These are phyloP conservation scores for Suaeda aralocaspica DNA, from an alignment of 148 eudicot species.

Conservation along the genomic window DNA sequence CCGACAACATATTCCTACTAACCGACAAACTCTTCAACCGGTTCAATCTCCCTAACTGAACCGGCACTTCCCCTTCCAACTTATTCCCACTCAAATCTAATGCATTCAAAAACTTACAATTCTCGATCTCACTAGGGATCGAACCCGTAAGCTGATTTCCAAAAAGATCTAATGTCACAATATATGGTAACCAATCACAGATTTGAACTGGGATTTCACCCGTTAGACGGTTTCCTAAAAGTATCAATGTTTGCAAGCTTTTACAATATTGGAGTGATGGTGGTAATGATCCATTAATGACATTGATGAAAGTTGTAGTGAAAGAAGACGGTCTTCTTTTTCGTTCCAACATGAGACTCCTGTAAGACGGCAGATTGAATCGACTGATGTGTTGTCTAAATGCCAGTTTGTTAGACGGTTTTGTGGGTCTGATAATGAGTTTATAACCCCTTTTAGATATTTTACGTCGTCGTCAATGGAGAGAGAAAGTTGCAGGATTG, in stretches of 20 bases:
- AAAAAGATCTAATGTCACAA: constrained; percentile 66
- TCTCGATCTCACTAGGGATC: constrained; percentile 48
- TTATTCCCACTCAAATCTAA: constrained; percentile 43
- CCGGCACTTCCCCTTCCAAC: constrained; percentile 57
- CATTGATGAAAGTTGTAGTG: constrained; percentile 41
- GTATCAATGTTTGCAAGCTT: constrained; percentile 47
- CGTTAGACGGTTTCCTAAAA: constrained; percentile 50
- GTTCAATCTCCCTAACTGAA: constrained; percentile 43
- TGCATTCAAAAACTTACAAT: constrained; percentile 60
- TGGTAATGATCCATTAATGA: constrained; percentile 50
- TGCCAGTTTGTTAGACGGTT: constrained; percentile 40
- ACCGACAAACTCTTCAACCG: constrained; percentile 54
- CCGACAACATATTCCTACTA: constrained; percentile 46
- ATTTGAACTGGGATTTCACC: constrained; percentile 57
- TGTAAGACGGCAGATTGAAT: constrained; percentile 47
- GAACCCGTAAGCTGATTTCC: constrained; percentile 45
- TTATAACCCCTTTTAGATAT: constrained; percentile 59
- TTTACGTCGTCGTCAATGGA: constrained; percentile 54
- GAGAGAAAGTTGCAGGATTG: not conserved
- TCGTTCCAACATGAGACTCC: constrained; percentile 83
- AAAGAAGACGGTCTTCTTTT: constrained; percentile 59
- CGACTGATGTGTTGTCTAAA: constrained; percentile 45
- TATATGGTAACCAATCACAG: constrained; percentile 71
- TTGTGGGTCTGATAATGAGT: constrained; percentile 39
- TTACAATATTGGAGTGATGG: constrained; percentile 42